Evolutionary conservation across 2,329 filamentous ascomycete genomes (phyloP), one percentile per base, ranked within the genome.

Genomic region (Phialophora verrucosa): DNA sequence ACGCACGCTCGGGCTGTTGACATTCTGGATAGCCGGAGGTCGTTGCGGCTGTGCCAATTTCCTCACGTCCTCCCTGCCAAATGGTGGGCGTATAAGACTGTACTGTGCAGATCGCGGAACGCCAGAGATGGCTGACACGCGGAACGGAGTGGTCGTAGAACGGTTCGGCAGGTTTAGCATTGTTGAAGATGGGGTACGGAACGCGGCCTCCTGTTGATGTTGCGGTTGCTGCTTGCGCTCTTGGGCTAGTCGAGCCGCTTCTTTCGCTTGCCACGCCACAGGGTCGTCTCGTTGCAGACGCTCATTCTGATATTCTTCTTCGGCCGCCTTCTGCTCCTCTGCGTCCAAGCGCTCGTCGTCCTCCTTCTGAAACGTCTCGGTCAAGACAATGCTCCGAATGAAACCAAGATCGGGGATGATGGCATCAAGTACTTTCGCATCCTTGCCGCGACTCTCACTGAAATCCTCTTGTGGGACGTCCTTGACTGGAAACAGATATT

Each of bases 291-390:
- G 76, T 63, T 73, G 75, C 10, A 83, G 73, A 29, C 73, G 74
- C 64, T 81, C 76, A 47, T 83, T 77, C 38, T 75, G 72, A 6
- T 82, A 69, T 57, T 82, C 75, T 49, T 79, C 70, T 35, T 84
- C 80, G 0, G 87, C 86, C 54, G 88, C 84, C 51, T 78, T 79
- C 10, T 81, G 75, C 69, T 93, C 90, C 59, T 90, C 87, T 0
- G 81, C 79, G 0, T 87, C 88, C 25, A 93, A 76, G 32, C 59
- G 61, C 58, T 88, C 87, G 11, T 85, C 79, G 64, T 90, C 89
- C 69, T 93, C 89, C 70, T 87, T 83, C 70, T 91, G 88, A 70
- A 92, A 92, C 0, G 89, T 89, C 70, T 94, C 90, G 0, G 89
- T 90, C 47, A 89, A 84, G 2, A 86, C 83, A 63, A 94, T 88